Percentiles rank a stretch among this genome's conserved stretches.
Evolutionary conservation across 169 alveolate genomes (phyloP).

Genomic region (Plasmodium knowlesi): DNA sequence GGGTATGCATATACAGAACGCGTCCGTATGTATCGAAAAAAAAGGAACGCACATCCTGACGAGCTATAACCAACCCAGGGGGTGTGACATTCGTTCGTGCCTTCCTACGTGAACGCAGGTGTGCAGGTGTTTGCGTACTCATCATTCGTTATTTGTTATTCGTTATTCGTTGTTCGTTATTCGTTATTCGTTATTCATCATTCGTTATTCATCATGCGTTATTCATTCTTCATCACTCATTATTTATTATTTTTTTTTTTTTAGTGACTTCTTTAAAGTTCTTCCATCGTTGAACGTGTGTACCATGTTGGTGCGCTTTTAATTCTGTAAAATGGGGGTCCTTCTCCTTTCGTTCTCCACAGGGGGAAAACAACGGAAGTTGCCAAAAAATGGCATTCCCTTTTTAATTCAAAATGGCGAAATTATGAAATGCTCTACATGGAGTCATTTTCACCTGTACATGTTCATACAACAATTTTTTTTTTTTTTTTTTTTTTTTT

Average conservation of each 20-base stretch:
- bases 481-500: background rate
- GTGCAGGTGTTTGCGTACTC: background rate
- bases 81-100: background rate
- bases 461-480: background rate
- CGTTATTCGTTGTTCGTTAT: too few relatives aligned
- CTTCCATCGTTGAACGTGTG: background rate
- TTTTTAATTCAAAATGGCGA: background rate
- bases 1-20: constrained; percentile 65
- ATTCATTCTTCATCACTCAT: too few relatives aligned
- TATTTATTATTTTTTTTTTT: too few relatives aligned
- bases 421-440: background rate
- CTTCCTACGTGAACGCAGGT: background rate
- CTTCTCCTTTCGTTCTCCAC: background rate
- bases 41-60: background rate
- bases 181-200: background rate
- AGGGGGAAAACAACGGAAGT: background rate
- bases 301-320: background rate
- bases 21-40: constrained; percentile 46
- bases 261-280: background rate
- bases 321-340: background rate
- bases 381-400: background rate
- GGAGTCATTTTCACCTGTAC: background rate
- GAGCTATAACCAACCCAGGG: background rate
- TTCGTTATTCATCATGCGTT: background rate
- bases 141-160: background rate